Conservation (phyloP, 2,329 filamentous ascomycete genomes). For the Colletotrichum tabaci region DNA sequence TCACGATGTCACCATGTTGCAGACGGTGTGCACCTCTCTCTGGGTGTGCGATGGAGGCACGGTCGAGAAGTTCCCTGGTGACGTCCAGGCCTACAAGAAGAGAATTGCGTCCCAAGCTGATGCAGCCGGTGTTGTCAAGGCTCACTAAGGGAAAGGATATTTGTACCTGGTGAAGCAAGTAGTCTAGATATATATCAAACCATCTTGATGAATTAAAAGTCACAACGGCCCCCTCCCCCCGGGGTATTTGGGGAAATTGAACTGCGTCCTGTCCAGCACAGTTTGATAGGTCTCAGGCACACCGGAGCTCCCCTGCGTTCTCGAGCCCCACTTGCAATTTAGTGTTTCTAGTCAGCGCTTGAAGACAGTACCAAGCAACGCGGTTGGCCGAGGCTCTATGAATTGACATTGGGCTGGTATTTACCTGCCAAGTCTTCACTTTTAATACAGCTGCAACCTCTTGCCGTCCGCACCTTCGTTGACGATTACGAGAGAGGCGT, state of each 20-base stretch:
- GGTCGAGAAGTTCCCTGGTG: slow-evolving; percentile 95
- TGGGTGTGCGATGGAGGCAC: slow-evolving; percentile 98
- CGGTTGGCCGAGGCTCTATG: background rate
- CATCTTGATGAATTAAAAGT: background rate
- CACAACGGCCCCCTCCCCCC: too few relatives aligned
- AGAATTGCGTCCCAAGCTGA: slow-evolving; percentile 92
- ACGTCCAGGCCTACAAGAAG: slow-evolving; percentile 98
- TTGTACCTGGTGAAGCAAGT: background rate
- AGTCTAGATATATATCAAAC: slow-evolving; percentile 7
- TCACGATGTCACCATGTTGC: slow-evolving; percentile 98
- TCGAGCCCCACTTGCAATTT: slow-evolving; percentile 30
- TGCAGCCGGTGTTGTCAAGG: slow-evolving; percentile 85
- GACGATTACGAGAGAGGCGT: background rate
- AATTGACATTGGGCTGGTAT: background rate
- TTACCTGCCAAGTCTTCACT: background rate
- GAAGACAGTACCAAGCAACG: slow-evolving; percentile 14
- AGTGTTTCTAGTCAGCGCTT: slow-evolving; percentile 24
- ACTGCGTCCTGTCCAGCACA: slow-evolving; percentile 1
- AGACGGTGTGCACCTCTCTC: slow-evolving; percentile 92
- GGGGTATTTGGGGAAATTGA: background rate
- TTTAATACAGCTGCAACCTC: background rate
- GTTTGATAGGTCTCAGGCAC: slow-evolving; percentile 27
- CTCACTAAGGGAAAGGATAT: slow-evolving; percentile 58
- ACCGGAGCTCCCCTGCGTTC: slow-evolving; percentile 33
- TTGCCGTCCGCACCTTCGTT: background rate